Evolutionary conservation across 179 eudicot genomes (phyloP), one percentile per base, ranked within the genome.

Genomic region (Nepenthes alata): DNA sequence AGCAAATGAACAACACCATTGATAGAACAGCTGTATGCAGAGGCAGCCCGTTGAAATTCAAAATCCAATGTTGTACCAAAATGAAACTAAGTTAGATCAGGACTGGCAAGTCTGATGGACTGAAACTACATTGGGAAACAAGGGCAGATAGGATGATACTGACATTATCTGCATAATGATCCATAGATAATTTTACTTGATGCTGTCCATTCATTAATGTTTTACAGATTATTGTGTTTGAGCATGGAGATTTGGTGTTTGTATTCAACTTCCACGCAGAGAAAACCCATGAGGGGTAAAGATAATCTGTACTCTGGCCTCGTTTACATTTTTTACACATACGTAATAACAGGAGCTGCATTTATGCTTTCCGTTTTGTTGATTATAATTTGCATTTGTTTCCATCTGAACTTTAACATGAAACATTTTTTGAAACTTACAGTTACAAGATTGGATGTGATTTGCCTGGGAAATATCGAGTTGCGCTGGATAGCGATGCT

Each of bases 401-500:
- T 10, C n/a, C 12, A 6, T 14, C 55, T 14, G 55, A 52, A 13
- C n/a, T 52, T 11, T 52, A 4, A 55, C 34, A 13, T 57, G 41
- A 14, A 15, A 44, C 13, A 54, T 35, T 0, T 25, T 9, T 0
- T 34, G 47, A 15, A 55, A 44, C 12, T 39, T 59, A 47, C 87
- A 90, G 97, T 66, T 90, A 94, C 68, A 90, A 94, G 81, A 79
- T 94, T 72, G 99, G 99, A 15, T 94, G 99, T 69, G 97, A 94
- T 78, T 73, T 94, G 72, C 99, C 99, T 37, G 99, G 99, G 62
- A 94, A 81, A 69, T 94, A 94, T 68, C 91, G 85, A 70, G 95
- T 94, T 74, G 99, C 91, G 38, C 77, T 94, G 71, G 97, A 90
- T 66, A 90, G 96, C 74, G 99, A 94, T 76, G 97, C 96, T 60